Base-by-base conservation (phyloP, 2,329 filamentous ascomycete genomes). In the Claviceps humidiphila region DNA sequence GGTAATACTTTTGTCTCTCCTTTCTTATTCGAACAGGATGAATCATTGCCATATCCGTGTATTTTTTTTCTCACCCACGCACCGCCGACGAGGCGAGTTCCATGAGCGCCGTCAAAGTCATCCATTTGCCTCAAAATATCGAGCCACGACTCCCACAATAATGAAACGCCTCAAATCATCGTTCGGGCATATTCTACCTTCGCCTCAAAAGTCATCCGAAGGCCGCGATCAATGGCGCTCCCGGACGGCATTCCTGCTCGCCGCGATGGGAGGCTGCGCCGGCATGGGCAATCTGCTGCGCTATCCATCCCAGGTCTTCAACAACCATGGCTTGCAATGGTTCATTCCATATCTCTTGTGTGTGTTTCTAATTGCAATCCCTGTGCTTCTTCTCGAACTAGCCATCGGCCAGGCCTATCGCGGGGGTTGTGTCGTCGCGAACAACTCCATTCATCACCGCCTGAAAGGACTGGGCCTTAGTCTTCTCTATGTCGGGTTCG, bases 321-420 rank as follows among this genome's bases (percentile, higher is more conserved):
- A 80, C 65, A 80, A 80, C 60, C 71, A 77, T 52, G 77, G 77
- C 2, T 66, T 80, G 5, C 77, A 80, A 58, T 81, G 77, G 77
- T 81, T 78, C 61, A 73, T 80, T 17, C 77, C 77, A 0, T 81
- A 80, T 55, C 60, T 80, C 4, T 64, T 80, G 52, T 74, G 74
- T 5, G 69, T 80, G 16, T 74, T 77, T 53, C 62, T 79, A 11
- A 70, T 81, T 53, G 76, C 76, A 40, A 79, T 80, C 45, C 77
- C 77, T 0, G 70, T 73, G 0, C 68, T 80, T 40, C 71, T 79
- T 13, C 70, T 80, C 22, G 77, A 81, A 59, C 77, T 80, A 49
- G 85, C 85, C 51, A 88, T 87, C 50, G 88, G 88, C 47, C 85
- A 80, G 58, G 76, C 76, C 4, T 78, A 79, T 58, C 74, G 75